phyloP scores from a whole-genome alignment of 805 yeast species.

The Zygoascus ofunaensis region DNA sequence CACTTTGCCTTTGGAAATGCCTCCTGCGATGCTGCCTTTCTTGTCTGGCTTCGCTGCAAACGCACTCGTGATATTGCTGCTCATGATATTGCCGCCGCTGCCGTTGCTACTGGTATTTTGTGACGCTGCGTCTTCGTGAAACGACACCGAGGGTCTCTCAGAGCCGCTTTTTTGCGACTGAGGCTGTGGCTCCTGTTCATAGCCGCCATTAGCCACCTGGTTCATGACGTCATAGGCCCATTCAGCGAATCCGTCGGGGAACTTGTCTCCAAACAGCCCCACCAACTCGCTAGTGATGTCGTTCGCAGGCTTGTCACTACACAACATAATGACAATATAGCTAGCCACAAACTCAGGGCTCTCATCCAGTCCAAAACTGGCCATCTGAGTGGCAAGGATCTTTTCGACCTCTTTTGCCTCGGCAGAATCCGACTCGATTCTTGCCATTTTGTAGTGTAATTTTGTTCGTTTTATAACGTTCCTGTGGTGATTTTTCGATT shows the following conservation, averaged over 20 bases:
- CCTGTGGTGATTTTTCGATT: too few species aligned
- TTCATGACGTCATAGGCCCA: conserved; percentile 20
- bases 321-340: conserved; percentile 23
- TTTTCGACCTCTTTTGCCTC: conserved; percentile 1
- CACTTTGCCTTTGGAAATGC: background rate
- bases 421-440: conserved; percentile 1
- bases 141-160: background rate
- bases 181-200: background rate
- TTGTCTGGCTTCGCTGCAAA: background rate
- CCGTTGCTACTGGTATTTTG: background rate
- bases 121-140: background rate
- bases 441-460: conserved; percentile 1
- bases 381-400: conserved; percentile 5
- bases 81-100: conserved; percentile 2
- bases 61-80: background rate
- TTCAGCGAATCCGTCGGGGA: conserved; percentile 15
- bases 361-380: conserved; percentile 19
- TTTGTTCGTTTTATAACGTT: too few species aligned
- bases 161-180: background rate
- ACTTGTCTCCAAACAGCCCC: conserved; percentile 22
- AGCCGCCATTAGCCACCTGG: conserved; percentile 4
- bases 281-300: conserved; percentile 20
- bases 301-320: conserved; percentile 17
- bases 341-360: conserved; percentile 23
- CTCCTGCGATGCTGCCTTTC: background rate